Percentiles rank a stretch among this genome's conserved stretches.
These are phyloP conservation scores for Trichosporon sp. DNA, from an alignment of 1,284 basidiomycete genomes.

Conservation along the genomic window DNA sequence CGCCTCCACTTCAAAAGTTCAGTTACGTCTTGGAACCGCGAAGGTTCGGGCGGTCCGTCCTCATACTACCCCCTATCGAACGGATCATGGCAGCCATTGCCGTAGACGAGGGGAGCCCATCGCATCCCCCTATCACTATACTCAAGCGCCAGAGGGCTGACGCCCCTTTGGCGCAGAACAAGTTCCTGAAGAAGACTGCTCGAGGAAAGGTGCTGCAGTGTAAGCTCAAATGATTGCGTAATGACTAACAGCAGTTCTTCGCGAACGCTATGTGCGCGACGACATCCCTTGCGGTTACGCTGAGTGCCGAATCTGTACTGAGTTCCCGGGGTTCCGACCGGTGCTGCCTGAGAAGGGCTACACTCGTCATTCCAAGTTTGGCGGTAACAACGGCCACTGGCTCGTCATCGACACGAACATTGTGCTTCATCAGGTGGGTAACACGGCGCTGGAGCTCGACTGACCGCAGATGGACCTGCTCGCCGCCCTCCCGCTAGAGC, in stretches of 20 bases:
- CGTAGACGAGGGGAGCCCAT: constrained; percentile 3
- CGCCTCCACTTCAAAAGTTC: constrained; percentile 3
- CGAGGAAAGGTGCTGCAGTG: constrained; percentile 90
- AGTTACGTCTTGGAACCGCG: neutral
- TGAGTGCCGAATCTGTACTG: constrained; percentile 60
- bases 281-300: constrained; percentile 87
- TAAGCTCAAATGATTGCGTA: constrained; percentile 39
- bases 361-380: constrained; percentile 49
- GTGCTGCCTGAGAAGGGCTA: constrained; percentile 56
- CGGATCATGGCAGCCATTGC: constrained; percentile 18
- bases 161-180: constrained; percentile 69
- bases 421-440: constrained; percentile 74
- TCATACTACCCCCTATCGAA: neutral
- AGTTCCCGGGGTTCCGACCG: constrained; percentile 46
- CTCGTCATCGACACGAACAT: constrained; percentile 94
- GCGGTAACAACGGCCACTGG: constrained; percentile 58
- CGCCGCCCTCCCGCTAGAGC: constrained; percentile 63
- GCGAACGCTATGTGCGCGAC: constrained; percentile 88
- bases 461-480: constrained; percentile 80
- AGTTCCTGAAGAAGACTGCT: constrained; percentile 92
- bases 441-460: neutral
- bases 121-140: constrained; percentile 58
- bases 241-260: constrained; percentile 57
- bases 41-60: neutral
- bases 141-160: constrained; percentile 68